Evolutionary conservation across 2,329 filamentous ascomycete genomes (phyloP).

Genomic region (Paracorniculantispora psalliotae): DNA sequence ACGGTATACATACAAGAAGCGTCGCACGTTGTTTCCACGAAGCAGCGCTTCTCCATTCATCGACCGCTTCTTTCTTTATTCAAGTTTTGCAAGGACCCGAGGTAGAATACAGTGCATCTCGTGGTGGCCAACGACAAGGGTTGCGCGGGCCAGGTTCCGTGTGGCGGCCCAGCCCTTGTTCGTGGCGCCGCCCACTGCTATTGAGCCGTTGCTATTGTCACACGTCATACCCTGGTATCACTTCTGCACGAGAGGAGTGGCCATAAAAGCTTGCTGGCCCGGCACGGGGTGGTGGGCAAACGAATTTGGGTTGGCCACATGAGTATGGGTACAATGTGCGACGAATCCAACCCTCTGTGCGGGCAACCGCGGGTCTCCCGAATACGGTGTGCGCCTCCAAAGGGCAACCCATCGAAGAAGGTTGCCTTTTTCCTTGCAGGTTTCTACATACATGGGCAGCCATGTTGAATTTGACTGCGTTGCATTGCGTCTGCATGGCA

Average conservation of each 20-base stretch:
- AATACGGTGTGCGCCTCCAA: not conserved
- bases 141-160: not conserved
- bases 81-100: no score
- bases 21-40: no score
- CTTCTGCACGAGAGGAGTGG: not conserved
- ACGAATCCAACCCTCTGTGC: no score
- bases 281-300: no score
- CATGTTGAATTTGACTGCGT: not conserved
- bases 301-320: no score
- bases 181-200: conserved; percentile 1
- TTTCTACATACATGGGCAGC: not conserved
- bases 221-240: not conserved
- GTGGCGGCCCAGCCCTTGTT: conserved; percentile 1
- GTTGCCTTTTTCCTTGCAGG: not conserved
- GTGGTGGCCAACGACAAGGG: not conserved
- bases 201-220: not conserved
- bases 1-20: not conserved
- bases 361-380: no score
- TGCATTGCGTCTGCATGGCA: not conserved
- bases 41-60: no score
- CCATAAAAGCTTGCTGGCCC: not conserved
- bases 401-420: not conserved
- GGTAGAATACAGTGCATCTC: no score
- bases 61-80: no score
- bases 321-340: no score